Percentiles rank a stretch among this genome's conserved stretches.
phyloP scores from a whole-genome alignment of 805 yeast species.

The Cyberlindnera saturnus region DNA sequence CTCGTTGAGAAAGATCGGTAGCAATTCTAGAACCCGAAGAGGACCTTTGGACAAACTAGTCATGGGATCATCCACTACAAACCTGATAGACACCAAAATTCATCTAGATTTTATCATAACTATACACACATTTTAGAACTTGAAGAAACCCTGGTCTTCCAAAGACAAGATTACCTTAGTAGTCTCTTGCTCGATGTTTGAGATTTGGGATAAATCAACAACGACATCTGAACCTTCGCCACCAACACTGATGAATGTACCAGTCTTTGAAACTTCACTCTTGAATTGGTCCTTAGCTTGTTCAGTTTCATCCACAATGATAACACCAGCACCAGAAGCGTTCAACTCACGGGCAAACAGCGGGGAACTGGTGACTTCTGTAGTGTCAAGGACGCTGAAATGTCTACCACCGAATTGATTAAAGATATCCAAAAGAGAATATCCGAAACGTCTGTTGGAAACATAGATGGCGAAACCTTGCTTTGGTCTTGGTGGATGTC shows the following conservation, averaged over 20 bases:
- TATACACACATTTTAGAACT: constrained; percentile 26
- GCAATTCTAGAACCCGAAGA: no score
- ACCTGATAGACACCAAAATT: background rate
- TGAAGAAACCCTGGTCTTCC: constrained; percentile 80
- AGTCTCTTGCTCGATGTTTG: constrained; percentile 61
- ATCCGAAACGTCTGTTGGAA: constrained; percentile 58
- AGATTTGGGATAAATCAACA: constrained; percentile 48
- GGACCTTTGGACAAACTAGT: no score
- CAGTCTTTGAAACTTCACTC: constrained; percentile 36
- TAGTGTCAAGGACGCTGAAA: constrained; percentile 42
- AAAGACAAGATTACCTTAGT: constrained; percentile 59
- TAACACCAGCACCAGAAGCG: constrained; percentile 89
- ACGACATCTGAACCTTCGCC: constrained; percentile 50
- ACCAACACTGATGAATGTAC: constrained; percentile 41
- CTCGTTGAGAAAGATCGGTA: no score
- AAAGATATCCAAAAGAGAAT: constrained; percentile 83
- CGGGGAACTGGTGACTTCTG: constrained; percentile 39
- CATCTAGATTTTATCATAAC: background rate
- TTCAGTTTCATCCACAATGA: constrained; percentile 39
- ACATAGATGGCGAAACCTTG: constrained; percentile 85
- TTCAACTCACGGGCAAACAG: constrained; percentile 70
- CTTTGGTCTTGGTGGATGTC: constrained; percentile 83
- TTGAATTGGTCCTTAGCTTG: constrained; percentile 5
- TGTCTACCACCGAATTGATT: constrained; percentile 83
- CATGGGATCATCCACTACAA: no score